phyloP scores from a whole-genome alignment of 148 eudicot genomes.

The Bassia scoparia region DNA sequence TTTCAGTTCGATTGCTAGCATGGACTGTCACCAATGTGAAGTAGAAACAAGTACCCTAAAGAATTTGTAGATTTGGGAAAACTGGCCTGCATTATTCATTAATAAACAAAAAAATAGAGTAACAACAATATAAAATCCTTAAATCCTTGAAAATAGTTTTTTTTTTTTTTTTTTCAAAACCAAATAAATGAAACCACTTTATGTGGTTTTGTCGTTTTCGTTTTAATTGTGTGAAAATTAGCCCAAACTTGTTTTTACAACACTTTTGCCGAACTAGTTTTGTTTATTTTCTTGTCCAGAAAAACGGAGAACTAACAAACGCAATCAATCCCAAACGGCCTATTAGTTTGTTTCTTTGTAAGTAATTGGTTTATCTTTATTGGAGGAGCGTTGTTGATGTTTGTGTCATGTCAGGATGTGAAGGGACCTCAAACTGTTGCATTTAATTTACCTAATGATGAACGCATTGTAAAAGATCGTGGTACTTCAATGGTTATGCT shows the following conservation, averaged over 20 bases:
- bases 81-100: too few relatives aligned
- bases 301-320: too few relatives aligned
- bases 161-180: too few relatives aligned
- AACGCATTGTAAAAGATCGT: slow-evolving; percentile 87
- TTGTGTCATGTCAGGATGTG: slow-evolving; percentile 58
- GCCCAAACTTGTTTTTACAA: too few relatives aligned
- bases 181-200: too few relatives aligned
- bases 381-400: slow-evolving; percentile 3
- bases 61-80: too few relatives aligned
- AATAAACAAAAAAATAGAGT: not conserved
- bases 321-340: too few relatives aligned
- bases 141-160: too few relatives aligned
- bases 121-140: not conserved
- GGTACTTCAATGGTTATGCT: slow-evolving; percentile 98
- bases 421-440: slow-evolving; percentile 99
- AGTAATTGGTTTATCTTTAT: not conserved
- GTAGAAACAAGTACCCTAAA: too few relatives aligned
- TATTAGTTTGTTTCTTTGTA: not conserved
- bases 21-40: not conserved
- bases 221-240: too few relatives aligned
- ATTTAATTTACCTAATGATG: slow-evolving; percentile 97
- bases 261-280: too few relatives aligned
- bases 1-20: not conserved
- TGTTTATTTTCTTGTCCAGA: not conserved
- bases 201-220: too few relatives aligned